Evolutionary conservation across 1,139 yeast genomes (phyloP), one percentile per base, ranked within the genome.

Genomic region (Yamadazyma triangularis): DNA sequence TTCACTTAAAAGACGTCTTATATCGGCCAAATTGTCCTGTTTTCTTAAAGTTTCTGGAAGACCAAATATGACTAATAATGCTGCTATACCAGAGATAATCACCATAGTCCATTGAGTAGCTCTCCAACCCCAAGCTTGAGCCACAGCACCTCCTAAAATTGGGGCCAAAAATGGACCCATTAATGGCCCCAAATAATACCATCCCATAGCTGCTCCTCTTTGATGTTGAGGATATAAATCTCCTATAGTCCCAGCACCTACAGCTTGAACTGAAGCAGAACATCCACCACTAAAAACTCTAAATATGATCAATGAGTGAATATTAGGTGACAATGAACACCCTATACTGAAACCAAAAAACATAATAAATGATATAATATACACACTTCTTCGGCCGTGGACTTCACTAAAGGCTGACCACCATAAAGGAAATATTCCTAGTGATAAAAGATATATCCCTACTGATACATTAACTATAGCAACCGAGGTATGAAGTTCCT

Each of bases 91-190:
- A 1, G 85, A 73, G 26, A 83, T 56, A 21, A 82, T 80, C 20
- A 81, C 85, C 55, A 85, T 60, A 33, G 84, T 76, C 93, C 95
- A 87, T 48, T 83, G 93, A 3, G 95, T 84, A 2, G 91, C 86
- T 50, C 95, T 66, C 95, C 95, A 87, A 5, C 86, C 86, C 81
- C 88, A 83, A 8, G 68, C 70, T 30, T 72, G 64, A 4, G 85
- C 73, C 15, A 87, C 71, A 2, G 79, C 77, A 38, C 95, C 93
- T 30, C 95, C 95, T 27, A 86, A 55, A 19, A 86, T 79, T 0
- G 96, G 96, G 8, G 93, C 79, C 6, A 84, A 44, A 35, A 87
- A 65, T 0, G 95, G 95, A 0, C 94, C 95, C 50, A 80, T 69
- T 26, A 87, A 65, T 0, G 94, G 88, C 0, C 95, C 95, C 27